These are phyloP conservation scores for Avena eriantha DNA, from an alignment of 176 grass and related monocot genomes.

Conservation along the genomic window DNA sequence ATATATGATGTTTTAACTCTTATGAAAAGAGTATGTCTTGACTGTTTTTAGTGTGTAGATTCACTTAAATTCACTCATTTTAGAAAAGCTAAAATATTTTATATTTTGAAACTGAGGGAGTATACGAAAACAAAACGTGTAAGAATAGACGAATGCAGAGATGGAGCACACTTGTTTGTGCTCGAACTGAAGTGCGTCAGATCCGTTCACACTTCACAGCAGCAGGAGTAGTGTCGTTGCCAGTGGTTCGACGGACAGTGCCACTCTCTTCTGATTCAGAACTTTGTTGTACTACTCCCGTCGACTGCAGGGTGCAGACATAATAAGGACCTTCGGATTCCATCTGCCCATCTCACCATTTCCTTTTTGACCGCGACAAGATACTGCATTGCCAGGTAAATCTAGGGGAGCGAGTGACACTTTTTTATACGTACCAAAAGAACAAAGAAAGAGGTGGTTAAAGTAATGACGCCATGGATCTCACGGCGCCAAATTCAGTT, in stretches of 20 bases:
- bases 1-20: too few species aligned
- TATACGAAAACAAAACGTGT: too few species aligned
- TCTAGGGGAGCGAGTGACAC: neutral
- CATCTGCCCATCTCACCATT: neutral
- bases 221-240: neutral
- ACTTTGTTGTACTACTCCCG: neutral
- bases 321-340: neutral
- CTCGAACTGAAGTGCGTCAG: neutral
- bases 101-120: too few species aligned
- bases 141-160: too few species aligned
- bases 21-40: too few species aligned
- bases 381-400: neutral
- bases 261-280: neutral
- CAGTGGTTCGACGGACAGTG: neutral
- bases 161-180: too few species aligned
- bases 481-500: conserved; percentile 29
- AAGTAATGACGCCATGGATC: conserved; percentile 28
- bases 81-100: too few species aligned
- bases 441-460: neutral
- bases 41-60: too few species aligned
- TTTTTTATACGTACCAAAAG: neutral
- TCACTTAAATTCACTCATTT: too few species aligned
- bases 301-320: too few species aligned
- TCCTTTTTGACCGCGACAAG: neutral
- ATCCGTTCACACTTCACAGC: too few species aligned